Base-by-base conservation (phyloP, 306 rosid genomes). In the Leucaena leucocephala region DNA sequence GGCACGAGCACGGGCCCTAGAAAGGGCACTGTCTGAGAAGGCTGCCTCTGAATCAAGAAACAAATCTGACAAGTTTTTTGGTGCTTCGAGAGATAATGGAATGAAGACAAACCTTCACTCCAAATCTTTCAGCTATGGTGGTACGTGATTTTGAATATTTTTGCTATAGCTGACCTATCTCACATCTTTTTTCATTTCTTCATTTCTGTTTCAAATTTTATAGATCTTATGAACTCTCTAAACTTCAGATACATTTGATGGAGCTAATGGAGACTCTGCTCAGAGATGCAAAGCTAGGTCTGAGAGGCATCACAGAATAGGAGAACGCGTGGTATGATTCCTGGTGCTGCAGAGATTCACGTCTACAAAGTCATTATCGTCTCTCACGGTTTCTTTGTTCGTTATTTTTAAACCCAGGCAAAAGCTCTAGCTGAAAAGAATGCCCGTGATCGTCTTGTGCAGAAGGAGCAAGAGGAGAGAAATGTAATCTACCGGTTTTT, bases 361-460 rank as follows among this genome's bases (percentile, higher is more conserved):
- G 66, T 72, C 10, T 63, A 39, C 79, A 49, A 42, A 67, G 52
- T 74, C 55, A 71, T 73, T 78, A 43, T 19, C 40, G 33, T 76
- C 68, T 78, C 67, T 80, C 44, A 48, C 44, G 83, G 72, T 70
- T 71, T 61, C 84, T 75, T 84, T 50, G 82, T 85, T 66, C 54
- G 21, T 82, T 80, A 75, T 65, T 76, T 64, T 43, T 63, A 64
- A 62, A 65, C 42, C 80, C 93, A 94, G 98, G 93, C 91, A 42
- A 88, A 88, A 84, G 98, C 97, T 81, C 93, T 94, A n/a, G 92
- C 90, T 10, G 98, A 94, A 81, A 94, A 94, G 91, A 92, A 90
- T 84, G 84, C 81, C 84, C 97, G 93, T 12, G 98, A 94, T 80
- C 55, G 83, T 74, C 97, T 89, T 63, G 87, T 84, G 71, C 98